Evolutionary conservation across 2,329 filamentous ascomycete species (phyloP), one percentile per base, ranked within the genome.

Genomic region (Pezicula radicicola): DNA sequence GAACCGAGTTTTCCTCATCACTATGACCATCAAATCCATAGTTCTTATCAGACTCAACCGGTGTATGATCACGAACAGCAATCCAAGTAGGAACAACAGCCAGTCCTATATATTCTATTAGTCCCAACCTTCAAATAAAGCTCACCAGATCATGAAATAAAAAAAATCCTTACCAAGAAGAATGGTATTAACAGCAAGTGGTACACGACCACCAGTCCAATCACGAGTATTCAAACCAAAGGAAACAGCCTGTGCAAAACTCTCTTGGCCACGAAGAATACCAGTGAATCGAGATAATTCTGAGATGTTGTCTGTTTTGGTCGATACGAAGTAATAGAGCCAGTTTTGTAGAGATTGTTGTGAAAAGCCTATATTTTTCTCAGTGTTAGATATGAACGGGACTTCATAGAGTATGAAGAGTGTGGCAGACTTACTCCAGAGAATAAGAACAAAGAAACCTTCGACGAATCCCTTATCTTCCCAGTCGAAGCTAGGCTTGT

Each of bases 401-500:
- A 13, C 13, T 40, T 40, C 37, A 15, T 40, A 12, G 39, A 40
- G 19, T 40, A 8, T 18, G 37, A 10, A 9, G 8, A 40, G 37
- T 15, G 9, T 18, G 10, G 37, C 18, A 40, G 15, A 48, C 55
- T 46, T 49, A 61, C 70, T 64, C 76, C 75, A 74, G 57, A 90
- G 79, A 3, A 90, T 62, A 65, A 85, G 89, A 13, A 88, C 75
- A 0, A 76, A 81, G 58, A 89, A 90, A 0, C 77, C 83, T 33
- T 74, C 71, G 0, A 84, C 85, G 48, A 90, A 90, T 0, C 81
- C 83, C 0, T 70, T 54, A 51, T 75, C 76, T 0, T 64, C 60
- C 87, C 87, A 90, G 63, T 89, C 87, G 55, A 81, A 84, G 0
- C 74, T 77, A 0, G 85, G 85, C 19, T 73, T 68, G 0, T 78